Conservation (phyloP, 2,329 filamentous ascomycete species). For the Phaeoacremonium minimum region DNA sequence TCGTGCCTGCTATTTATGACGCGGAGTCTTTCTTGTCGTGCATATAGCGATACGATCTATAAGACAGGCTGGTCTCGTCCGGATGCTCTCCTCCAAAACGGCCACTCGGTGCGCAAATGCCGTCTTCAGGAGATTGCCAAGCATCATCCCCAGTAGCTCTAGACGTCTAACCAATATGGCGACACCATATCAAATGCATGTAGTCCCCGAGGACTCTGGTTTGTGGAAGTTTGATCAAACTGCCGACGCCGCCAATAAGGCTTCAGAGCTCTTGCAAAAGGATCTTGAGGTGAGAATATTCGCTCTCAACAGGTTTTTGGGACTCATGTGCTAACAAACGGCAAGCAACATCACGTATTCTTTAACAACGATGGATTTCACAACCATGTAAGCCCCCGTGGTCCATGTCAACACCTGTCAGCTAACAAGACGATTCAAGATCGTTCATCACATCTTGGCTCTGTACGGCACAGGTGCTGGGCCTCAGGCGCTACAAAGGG, state of each 20-base stretch:
- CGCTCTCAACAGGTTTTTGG: too few relatives aligned
- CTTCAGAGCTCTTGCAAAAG: constrained; percentile 67
- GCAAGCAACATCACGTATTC: constrained; percentile 69
- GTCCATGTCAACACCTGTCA: not conserved
- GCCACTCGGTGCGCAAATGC: not conserved
- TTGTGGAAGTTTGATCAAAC: constrained; percentile 42
- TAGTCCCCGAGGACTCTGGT: constrained; percentile 45
- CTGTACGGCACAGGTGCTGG: constrained; percentile 72
- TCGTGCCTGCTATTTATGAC: too few relatives aligned
- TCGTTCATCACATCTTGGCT: constrained; percentile 71
- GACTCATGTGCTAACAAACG: too few relatives aligned
- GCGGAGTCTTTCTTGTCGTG: too few relatives aligned
- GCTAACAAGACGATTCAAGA: constrained; percentile 23
- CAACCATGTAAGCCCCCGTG: constrained; percentile 62
- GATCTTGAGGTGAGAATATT: constrained; percentile 56
- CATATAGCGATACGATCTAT: too few relatives aligned
- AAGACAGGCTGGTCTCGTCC: not conserved
- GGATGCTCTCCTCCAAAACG: not conserved
- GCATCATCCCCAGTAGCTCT: constrained; percentile 2
- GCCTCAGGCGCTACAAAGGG: constrained; percentile 52
- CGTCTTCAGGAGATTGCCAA: not conserved
- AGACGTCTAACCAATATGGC: constrained; percentile 29
- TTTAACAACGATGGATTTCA: constrained; percentile 76
- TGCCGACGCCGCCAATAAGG: constrained; percentile 55
- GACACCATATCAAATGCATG: constrained; percentile 40